Evolutionary conservation across 306 rosid species (phyloP), one percentile per base, ranked within the genome.

Genomic region (Benincasa hispida): DNA sequence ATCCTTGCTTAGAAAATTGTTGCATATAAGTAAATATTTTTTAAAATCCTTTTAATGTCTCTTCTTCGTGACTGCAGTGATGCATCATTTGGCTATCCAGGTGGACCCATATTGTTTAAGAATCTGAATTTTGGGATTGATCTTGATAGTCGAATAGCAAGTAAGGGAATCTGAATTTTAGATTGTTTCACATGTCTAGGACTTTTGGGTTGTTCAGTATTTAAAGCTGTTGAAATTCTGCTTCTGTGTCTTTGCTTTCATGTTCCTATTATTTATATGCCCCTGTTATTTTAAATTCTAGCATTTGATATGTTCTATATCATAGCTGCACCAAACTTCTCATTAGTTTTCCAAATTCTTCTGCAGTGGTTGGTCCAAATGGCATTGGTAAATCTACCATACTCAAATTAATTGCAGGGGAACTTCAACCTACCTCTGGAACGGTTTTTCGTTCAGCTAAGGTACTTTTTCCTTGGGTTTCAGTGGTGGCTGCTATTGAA

Each of bases 351-450:
- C 24, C 77, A 78, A 60, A 63, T 57, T 82, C 63, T 79, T 85
- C 50, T 89, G 81, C 96, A 95, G 99, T 95, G 99, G 99, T 95
- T 75, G 99, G 99, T 58, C 99, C 99, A 73, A 95, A 95, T 83
- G 99, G 99, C 8, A 95, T 95, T 37, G 99, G 99, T n/a, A 95
- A 95, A 83, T 95, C 99, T 66, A 95, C 99, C 22, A 95, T 95
- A 79, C 96, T 95, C 72, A 95, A 95, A 86, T 83, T 95, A 82
- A 95, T 95, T 87, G 89, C 99, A 12, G 99, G 99, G 82, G 99
- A 95, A 8, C 89, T 95, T 56, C 96, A 95, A 79, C 99, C 99
- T 79, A 92, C 72, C 85, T 92, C 96, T 82, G 99, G 99, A 72
- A 95, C 99, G 4, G 91, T 92, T 74, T 95, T 95, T 77, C 99